A percentile compares a stretch with the other conserved stretches of the same genome.
phyloP scores from a whole-genome alignment of 805 yeast species.

The Pachysolen tannophilus region DNA sequence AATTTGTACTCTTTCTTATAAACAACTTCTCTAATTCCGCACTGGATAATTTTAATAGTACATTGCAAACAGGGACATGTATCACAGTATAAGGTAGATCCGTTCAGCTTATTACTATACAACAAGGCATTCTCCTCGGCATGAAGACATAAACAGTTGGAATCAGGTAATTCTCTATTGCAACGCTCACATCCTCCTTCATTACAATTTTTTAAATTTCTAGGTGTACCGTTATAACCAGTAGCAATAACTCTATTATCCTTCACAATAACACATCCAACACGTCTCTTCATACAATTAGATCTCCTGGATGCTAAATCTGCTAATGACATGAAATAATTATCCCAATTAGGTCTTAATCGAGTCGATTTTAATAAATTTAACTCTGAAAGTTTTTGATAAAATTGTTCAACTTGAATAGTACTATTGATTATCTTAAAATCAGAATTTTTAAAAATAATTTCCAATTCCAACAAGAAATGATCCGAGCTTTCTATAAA shows the following conservation, averaged over 20 bases:
- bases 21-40: conserved; percentile 86
- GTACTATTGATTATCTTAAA: conserved; percentile 50
- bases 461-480: conserved; percentile 23
- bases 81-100: conserved; percentile 77
- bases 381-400: conserved; percentile 28
- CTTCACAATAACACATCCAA: conserved; percentile 90
- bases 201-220: conserved; percentile 80
- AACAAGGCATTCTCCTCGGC: conserved; percentile 96
- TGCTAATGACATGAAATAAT: conserved; percentile 90
- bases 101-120: conserved; percentile 88
- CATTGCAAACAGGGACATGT: conserved; percentile 98
- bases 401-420: conserved; percentile 26
- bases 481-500: conserved; percentile 28
- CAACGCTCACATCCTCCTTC: conserved; percentile 95
- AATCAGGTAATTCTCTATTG: conserved; percentile 48
- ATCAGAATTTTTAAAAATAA: conserved; percentile 40
- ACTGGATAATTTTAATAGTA: conserved; percentile 88
- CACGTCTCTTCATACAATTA: conserved; percentile 95
- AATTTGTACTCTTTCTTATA: conserved; percentile 88
- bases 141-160: conserved; percentile 87
- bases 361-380: conserved; percentile 45
- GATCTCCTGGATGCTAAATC: conserved; percentile 88
- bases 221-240: conserved; percentile 97
- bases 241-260: conserved; percentile 87
- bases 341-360: conserved; percentile 91